Conservation (phyloP, 2,329 filamentous ascomycete genomes). For the Bertia moriformis region DNA sequence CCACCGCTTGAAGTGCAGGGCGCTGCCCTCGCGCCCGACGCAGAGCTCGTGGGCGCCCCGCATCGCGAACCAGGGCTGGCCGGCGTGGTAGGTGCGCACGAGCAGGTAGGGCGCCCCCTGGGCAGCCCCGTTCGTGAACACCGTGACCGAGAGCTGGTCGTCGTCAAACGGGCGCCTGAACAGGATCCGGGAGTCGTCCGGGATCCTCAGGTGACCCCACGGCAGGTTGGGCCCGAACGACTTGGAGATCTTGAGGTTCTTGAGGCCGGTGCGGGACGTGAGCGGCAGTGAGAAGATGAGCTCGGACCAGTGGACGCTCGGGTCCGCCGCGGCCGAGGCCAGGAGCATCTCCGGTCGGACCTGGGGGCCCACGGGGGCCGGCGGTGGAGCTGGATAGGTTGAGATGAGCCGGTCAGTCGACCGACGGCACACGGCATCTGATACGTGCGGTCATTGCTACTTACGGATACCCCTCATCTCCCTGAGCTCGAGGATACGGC, state of each 20-base stretch:
- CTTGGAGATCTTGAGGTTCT: constrained; percentile 26
- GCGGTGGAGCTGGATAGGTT: constrained; percentile 15
- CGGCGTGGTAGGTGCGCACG: constrained; percentile 24
- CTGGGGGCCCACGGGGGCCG: too few species aligned
- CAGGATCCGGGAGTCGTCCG: constrained; percentile 31
- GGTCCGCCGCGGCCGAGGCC: constrained; percentile 4
- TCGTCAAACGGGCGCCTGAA: constrained; percentile 41
- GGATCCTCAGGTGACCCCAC: constrained; percentile 26
- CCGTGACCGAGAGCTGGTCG: constrained; percentile 35
- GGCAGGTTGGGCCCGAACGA: constrained; percentile 29
- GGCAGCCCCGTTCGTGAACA: constrained; percentile 28
- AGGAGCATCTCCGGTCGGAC: too few species aligned
- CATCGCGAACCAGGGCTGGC: constrained; percentile 28
- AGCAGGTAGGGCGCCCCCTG: constrained; percentile 30
- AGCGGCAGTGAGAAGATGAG: constrained; percentile 41
- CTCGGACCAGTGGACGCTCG: constrained; percentile 45
- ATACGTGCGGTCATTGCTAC: constrained; percentile 12
- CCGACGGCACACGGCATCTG: constrained; percentile 2
- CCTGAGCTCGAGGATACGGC: constrained; percentile 33
- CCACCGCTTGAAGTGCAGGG: constrained; percentile 36
- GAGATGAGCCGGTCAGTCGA: not conserved
- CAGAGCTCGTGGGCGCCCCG: constrained; percentile 38
- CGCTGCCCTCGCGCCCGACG: constrained; percentile 30
- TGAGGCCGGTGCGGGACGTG: constrained; percentile 32
- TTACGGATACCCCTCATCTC: constrained; percentile 35